Percentiles rank a stretch among this genome's conserved stretches.
Conservation (phyloP, 2,329 filamentous ascomycete genomes). For the Grosmannia serpens region DNA sequence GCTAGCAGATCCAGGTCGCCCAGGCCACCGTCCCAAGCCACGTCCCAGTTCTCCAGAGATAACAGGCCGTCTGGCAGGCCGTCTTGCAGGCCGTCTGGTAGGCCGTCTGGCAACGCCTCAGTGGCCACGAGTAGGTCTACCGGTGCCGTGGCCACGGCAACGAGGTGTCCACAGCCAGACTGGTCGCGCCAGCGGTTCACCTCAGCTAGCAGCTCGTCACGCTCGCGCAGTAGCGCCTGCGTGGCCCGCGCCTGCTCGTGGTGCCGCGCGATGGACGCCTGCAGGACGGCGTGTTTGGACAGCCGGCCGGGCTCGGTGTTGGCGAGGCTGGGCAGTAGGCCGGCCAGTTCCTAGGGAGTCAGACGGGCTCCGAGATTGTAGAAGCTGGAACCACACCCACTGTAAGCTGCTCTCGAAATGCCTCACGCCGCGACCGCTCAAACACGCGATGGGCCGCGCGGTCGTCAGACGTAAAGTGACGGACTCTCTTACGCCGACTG, state of each 20-base stretch:
- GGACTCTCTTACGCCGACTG: slow-evolving; percentile 3
- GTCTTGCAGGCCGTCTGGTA: too few species aligned
- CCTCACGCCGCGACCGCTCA: slow-evolving; percentile 6
- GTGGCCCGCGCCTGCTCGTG: background rate
- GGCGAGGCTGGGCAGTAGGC: slow-evolving; percentile 1
- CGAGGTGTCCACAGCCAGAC: background rate
- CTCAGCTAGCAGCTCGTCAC: slow-evolving; percentile 3
- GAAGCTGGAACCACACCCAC: too few species aligned
- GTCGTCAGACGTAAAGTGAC: slow-evolving; percentile 7
- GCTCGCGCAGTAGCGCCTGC: background rate
- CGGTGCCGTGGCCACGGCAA: too few species aligned
- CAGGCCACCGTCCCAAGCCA: too few species aligned
- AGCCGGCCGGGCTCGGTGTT: slow-evolving; percentile 4
- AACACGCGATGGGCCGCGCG: slow-evolving; percentile 7
- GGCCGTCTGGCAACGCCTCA: too few species aligned
- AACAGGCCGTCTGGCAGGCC: too few species aligned
- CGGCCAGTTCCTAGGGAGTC: too few species aligned
- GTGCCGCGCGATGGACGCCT: slow-evolving; percentile 6
- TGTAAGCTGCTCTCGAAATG: slow-evolving; percentile 6
- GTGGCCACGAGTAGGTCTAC: too few species aligned
- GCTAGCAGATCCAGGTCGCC: too few species aligned
- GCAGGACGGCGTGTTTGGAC: slow-evolving; percentile 7
- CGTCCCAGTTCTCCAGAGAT: too few species aligned
- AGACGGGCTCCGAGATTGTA: too few species aligned
- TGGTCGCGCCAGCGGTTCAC: slow-evolving; percentile 1